Conservation (phyloP, 768 basidiomycete species). For the Psilocybe azurescens region DNA sequence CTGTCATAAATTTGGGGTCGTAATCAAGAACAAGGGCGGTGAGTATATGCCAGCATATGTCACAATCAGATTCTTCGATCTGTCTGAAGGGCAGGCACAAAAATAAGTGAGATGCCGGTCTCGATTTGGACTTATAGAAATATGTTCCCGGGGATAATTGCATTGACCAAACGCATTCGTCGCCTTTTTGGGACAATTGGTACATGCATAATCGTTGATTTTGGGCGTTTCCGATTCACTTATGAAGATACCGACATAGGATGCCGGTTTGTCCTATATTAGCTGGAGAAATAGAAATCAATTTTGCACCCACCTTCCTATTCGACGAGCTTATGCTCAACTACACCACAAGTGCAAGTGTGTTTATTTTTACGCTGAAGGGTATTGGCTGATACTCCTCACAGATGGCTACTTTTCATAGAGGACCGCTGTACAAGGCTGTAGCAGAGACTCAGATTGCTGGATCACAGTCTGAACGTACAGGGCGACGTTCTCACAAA, state of each 20-base stretch:
- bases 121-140: constrained; percentile 12
- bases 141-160: constrained; percentile 13
- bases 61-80: not conserved
- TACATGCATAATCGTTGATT: constrained; percentile 10
- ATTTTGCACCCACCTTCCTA: not conserved
- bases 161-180: constrained; percentile 2
- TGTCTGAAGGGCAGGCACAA: constrained; percentile 2
- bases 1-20: constrained; percentile 12
- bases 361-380: not conserved
- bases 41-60: not conserved
- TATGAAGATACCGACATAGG: constrained; percentile 6
- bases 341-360: constrained; percentile 3
- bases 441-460: not conserved
- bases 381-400: not conserved
- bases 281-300: not conserved
- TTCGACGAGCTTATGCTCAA: not conserved
- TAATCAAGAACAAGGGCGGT: constrained; percentile 7
- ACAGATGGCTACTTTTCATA: not conserved
- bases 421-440: not conserved
- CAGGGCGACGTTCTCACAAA: constrained; percentile 33
- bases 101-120: constrained; percentile 1
- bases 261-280: constrained; percentile 7
- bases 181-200: constrained; percentile 3
- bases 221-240: constrained; percentile 7
- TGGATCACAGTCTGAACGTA: constrained; percentile 24